Evolutionary conservation across 768 basidiomycete species (phyloP).

Genomic region (Termitomyces sp.): DNA sequence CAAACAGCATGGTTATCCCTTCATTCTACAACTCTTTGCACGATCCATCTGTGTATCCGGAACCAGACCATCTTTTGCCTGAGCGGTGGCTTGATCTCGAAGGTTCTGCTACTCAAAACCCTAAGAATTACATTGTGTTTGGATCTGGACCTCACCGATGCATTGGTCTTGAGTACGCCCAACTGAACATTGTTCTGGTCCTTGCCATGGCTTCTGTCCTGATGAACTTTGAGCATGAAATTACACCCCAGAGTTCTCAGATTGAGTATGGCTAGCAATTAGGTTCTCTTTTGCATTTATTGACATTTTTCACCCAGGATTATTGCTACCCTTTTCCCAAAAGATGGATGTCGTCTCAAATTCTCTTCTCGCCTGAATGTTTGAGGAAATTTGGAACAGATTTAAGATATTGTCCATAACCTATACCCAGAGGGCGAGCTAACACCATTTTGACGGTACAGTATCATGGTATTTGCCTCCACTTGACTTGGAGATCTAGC

Average conservation of each 20-base stretch:
- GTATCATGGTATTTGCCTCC: background rate
- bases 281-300: background rate
- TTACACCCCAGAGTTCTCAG: constrained; percentile 74
- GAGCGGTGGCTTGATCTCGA: constrained; percentile 91
- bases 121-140: constrained; percentile 95
- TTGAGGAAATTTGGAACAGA: background rate
- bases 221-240: constrained; percentile 83
- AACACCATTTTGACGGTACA: background rate
- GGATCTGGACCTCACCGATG: constrained; percentile 92
- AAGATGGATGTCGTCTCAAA: constrained; percentile 82
- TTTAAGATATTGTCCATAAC: background rate
- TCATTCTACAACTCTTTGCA: constrained; percentile 91
- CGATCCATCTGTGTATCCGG: constrained; percentile 81
- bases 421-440: background rate
- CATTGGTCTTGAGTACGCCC: constrained; percentile 90
- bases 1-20: constrained; percentile 90
- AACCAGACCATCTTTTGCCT: constrained; percentile 78
- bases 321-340: constrained; percentile 96
- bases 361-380: constrained; percentile 53
- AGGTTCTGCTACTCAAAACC: constrained; percentile 74
- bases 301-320: constrained; percentile 42
- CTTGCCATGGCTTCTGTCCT: constrained; percentile 77
- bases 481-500: background rate
- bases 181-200: constrained; percentile 83
- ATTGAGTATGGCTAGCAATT: constrained; percentile 58